Evolutionary conservation across 2,329 filamentous ascomycete genomes (phyloP), one percentile per base, ranked within the genome.

Genomic region (Aspergillus sp.): DNA sequence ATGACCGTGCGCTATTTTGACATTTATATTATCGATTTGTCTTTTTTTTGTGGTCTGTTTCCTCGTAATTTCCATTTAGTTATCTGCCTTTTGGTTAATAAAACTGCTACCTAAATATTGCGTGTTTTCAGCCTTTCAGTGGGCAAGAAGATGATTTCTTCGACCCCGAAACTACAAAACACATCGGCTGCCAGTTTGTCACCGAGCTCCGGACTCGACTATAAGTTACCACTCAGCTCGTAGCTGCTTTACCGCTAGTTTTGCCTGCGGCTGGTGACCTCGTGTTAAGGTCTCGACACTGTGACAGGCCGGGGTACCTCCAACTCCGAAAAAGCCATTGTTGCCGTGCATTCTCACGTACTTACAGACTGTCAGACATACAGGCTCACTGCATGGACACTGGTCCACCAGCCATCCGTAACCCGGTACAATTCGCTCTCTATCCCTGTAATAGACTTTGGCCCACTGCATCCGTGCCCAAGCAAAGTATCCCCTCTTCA

Each of bases 391-490:
- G n/a, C 40, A 31, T 31, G 27, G 27, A 31, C 27, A 11, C 27
- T 31, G 4, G 27, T 31, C 24, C 27, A 43, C 19, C n/a, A 17
- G n/a, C 40, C 35, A 15, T 37, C 35, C 15, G 15, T n/a, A 37
- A n/a, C 15, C 2, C 35, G 12, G 35, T 49, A 49, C 35, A 44
- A 55, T 44, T 54, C 33, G 41, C 54, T 52, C 39, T 53, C 50
- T 39, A 58, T 31, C 15, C 46, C 43, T 44, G 52, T 56, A 53
- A 47, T 43, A 46, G 35, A 48, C 44, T 54, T 60, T 51, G 24
- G 47, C 46, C 47, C 61, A 56, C 62, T 66, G 64, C 64, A 65
- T 64, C 61, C 53, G 52, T 67, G 63, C 65, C 65, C 62, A 61
- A 67, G 56, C 40, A 51, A 15, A 40, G 33, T 50, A 11, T 14